Evolutionary conservation across 1,139 yeast genomes (phyloP), one percentile per base, ranked within the genome.

Genomic region (Eremothecium coryli): DNA sequence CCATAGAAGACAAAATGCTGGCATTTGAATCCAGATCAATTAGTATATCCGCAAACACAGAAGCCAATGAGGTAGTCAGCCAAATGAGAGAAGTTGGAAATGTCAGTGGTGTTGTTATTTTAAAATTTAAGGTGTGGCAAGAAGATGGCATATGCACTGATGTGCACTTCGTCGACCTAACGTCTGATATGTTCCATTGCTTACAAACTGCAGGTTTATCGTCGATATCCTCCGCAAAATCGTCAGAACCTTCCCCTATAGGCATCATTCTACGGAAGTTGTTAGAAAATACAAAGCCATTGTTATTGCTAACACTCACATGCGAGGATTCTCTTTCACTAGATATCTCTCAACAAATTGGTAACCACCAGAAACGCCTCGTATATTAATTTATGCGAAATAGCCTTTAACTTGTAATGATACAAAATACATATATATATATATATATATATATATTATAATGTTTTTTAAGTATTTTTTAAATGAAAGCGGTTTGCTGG

Each of bases 281-380:
- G 11, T 32, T 54, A 10, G 38, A 40, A 11, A 45, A 47, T 28
- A 48, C 56, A 10, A 53, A 50, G 33, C 45, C 58, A 12, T 49
- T 46, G 20, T 34, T 44, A 24, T 32, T 47, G 30, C 30, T 27
- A 27, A 16, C 30, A n/a, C 30, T 27, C 10, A 27, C 20, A 27
- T 14, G 17, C 20, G 30, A 27, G 30, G 22, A 27, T 22, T n/a
- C 18, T 7, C 18, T 12, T 23, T 10, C 28, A 20, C 20, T 36
- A 16, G 36, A 36, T 11, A 11, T 29, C 8, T 30, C 32, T 8
- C 17, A 26, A 16, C 31, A 24, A 14, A 32, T 36, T 8, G 28
- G 38, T 17, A 13, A 25, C n/a, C 30, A 16, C 16, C 17, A 27
- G 22, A 27, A 27, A 27, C 30, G 14, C 10, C 20, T 11, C 17